Evolutionary conservation across 306 rosid species (phyloP), one percentile per base, ranked within the genome.

Genomic region (Ormosia semicastrata): DNA sequence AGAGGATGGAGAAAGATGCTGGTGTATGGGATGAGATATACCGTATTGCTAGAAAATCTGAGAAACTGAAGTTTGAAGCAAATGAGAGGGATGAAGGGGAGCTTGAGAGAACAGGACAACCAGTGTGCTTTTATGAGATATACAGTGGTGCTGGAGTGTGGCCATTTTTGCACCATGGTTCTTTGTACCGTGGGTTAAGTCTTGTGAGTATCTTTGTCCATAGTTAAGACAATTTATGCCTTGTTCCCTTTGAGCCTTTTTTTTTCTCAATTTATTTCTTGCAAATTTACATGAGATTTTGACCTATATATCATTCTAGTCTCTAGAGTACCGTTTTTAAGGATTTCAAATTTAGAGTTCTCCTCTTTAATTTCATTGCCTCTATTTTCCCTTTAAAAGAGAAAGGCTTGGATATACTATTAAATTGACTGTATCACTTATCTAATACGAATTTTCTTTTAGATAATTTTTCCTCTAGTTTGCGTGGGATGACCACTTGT

Each of bases 21-120:
- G 98, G 93, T 69, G 81, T 71, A 40, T 95, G 99, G 99, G 92
- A 93, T 86, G 91, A 90, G 11, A 88, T 95, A 72, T 93, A 95
- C 83, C 98, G 96, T 30, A 95, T 77, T 77, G 96, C 97, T 62
- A 87, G 99, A 73, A 95, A 89, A 85, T 90, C 97, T 66, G 97
- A 93, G 89, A 92, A 95, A 73, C 89, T 92, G 67, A 92, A 82
- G 84, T 95, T 92, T 85, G 96, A 93, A 90, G 87, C 84, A 74
- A 95, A 95, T 87, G 99, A 95, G 82, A 89, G 99, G 86, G 99
- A 95, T 87, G 99, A 93, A 70, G 99, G 99, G 73, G 98, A 95
- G 83, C 97, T 95, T 78, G 97, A 93, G 93, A 91, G 99, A 86
- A 92, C 92, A 18, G 98, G 99, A 71, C 96, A 93, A 83, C 88